Evolutionary conservation across 345 rosid genomes (phyloP).

Genomic region (Carallia brachiata): DNA sequence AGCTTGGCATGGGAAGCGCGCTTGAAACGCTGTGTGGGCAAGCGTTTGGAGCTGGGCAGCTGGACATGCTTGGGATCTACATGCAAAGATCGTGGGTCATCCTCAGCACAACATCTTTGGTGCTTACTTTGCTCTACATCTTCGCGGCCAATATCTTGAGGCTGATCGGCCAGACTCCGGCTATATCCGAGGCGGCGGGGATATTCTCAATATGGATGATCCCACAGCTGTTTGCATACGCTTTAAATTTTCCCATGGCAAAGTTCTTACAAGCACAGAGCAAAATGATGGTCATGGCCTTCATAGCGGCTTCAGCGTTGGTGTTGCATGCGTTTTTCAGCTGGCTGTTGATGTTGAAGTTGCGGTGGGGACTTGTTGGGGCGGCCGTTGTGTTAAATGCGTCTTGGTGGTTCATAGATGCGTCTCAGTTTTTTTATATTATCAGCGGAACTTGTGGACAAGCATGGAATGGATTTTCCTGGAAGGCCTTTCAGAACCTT

Average conservation of each 20-base stretch:
- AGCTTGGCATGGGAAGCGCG: slow-evolving; percentile 99
- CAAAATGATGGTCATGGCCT: slow-evolving; percentile 84
- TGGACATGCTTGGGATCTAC: slow-evolving; percentile 85
- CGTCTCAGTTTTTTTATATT: slow-evolving; percentile 56
- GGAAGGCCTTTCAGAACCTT: slow-evolving; percentile 68
- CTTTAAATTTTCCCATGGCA: slow-evolving; percentile 70
- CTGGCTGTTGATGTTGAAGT: slow-evolving; percentile 63
- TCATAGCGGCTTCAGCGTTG: slow-evolving; percentile 53
- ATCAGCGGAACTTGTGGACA: slow-evolving; percentile 68
- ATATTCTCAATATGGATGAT: slow-evolving; percentile 71
- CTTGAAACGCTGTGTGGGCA: slow-evolving; percentile 94
- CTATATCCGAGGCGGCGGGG: slow-evolving; percentile 72
- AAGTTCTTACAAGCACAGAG: slow-evolving; percentile 90
- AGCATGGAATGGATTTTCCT: slow-evolving; percentile 82
- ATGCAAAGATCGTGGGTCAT: slow-evolving; percentile 94
- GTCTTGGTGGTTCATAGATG: slow-evolving; percentile 66
- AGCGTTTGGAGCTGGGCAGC: slow-evolving; percentile 80
- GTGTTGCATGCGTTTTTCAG: slow-evolving; percentile 55
- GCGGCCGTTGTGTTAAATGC: slow-evolving; percentile 64
- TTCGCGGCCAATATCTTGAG: slow-evolving; percentile 53
- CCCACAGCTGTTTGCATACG: slow-evolving; percentile 81
- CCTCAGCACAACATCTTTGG: slow-evolving; percentile 52
- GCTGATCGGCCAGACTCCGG: slow-evolving; percentile 64
- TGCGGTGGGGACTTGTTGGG: slow-evolving; percentile 72
- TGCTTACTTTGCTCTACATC: slow-evolving; percentile 54